phyloP scores from a whole-genome alignment of 2,329 filamentous ascomycete species.

The Sporothrix phasma region DNA sequence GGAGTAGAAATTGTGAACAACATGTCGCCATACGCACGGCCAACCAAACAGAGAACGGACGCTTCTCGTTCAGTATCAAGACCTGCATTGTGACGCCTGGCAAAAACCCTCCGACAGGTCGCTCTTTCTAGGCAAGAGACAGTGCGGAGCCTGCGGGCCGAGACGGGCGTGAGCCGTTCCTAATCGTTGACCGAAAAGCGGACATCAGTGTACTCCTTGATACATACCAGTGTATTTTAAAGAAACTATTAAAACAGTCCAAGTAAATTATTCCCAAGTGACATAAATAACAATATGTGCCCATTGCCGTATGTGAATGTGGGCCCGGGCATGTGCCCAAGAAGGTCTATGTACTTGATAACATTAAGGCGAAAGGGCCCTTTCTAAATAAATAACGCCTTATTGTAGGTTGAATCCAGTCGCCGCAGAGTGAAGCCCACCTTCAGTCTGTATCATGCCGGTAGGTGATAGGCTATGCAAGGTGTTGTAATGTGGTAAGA shows the following conservation, averaged over 20 bases:
- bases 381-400: constrained; percentile 1
- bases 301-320: background rate
- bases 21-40: no score
- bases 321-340: background rate
- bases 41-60: no score
- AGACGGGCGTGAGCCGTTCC: background rate
- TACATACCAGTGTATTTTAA: background rate
- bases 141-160: background rate
- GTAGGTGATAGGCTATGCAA: background rate
- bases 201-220: no score
- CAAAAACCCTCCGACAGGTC: no score
- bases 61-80: no score
- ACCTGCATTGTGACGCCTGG: background rate
- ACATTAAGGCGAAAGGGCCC: background rate
- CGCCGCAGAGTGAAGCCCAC: background rate
- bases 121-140: no score
- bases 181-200: background rate
- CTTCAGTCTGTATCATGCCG: background rate
- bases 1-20: no score
- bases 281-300: background rate
- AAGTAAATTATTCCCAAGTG: background rate
- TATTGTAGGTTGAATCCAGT: background rate
- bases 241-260: background rate
- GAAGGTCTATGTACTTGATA: constrained; percentile 3
- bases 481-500: background rate